These are phyloP conservation scores for Pleurotus tuber-regium DNA, from an alignment of 768 basidiomycete genomes.

Conservation along the genomic window DNA sequence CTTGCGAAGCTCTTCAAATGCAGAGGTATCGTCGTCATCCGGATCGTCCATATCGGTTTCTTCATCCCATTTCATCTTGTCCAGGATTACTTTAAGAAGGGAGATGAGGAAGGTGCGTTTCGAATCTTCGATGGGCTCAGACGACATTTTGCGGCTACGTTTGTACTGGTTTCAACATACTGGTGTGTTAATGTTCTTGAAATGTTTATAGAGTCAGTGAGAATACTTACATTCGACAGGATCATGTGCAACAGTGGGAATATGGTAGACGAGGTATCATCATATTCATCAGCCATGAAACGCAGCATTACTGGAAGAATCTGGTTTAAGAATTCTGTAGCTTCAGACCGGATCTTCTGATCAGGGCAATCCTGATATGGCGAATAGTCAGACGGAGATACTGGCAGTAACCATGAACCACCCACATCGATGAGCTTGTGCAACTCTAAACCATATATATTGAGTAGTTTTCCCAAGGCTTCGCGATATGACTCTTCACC, in stretches of 20 bases:
- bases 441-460: conserved; percentile 78
- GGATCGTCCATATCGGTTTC: conserved; percentile 76
- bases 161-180: conserved; percentile 90
- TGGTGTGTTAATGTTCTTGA: too few species aligned
- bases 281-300: conserved; percentile 87
- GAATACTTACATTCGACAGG: conserved; percentile 62
- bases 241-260: conserved; percentile 78
- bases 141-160: conserved; percentile 56
- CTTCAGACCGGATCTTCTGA: conserved; percentile 62
- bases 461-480: conserved; percentile 80
- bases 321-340: conserved; percentile 58
- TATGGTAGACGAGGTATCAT: conserved; percentile 84
- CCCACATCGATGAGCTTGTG: conserved; percentile 80
- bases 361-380: conserved; percentile 52
- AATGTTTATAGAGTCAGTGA: too few species aligned
- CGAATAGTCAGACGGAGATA: conserved; percentile 1
- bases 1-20: conserved; percentile 85
- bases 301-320: conserved; percentile 79
- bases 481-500: conserved; percentile 89
- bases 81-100: conserved; percentile 73
- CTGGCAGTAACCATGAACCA: conserved; percentile 21
- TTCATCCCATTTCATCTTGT: conserved; percentile 90
- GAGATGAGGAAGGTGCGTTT: conserved; percentile 77
- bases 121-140: conserved; percentile 59
- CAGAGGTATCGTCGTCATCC: conserved; percentile 84